Evolutionary conservation across 2,329 filamentous ascomycete genomes (phyloP).

Genomic region (Thielaviopsis musarum): DNA sequence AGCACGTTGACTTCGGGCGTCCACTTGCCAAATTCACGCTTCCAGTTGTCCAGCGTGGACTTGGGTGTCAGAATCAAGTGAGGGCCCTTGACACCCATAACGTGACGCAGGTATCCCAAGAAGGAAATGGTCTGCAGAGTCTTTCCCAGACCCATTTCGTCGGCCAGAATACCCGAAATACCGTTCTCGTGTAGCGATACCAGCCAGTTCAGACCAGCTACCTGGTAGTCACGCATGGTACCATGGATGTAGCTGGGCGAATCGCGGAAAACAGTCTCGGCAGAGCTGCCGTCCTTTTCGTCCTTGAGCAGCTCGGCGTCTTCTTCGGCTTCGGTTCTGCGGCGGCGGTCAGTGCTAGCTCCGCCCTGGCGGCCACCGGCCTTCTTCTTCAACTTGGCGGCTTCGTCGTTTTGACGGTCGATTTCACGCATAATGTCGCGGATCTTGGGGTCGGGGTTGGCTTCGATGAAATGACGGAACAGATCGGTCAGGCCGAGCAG

Average conservation of each 20-base stretch:
- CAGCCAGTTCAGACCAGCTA: conserved; percentile 92
- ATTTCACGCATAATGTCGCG: conserved; percentile 89
- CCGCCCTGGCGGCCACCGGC: conserved; percentile 67
- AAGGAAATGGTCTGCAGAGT: conserved; percentile 96
- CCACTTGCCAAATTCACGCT: conserved; percentile 84
- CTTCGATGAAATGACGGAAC: conserved; percentile 97
- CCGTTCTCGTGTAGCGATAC: conserved; percentile 96
- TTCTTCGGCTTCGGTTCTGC: conserved; percentile 93
- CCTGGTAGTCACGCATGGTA: conserved; percentile 88
- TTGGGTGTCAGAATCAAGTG: conserved; percentile 89
- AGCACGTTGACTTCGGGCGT: conserved; percentile 90
- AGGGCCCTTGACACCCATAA: conserved; percentile 76
- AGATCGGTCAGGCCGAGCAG: conserved; percentile 87
- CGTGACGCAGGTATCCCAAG: conserved; percentile 81
- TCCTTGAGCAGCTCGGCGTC: conserved; percentile 79
- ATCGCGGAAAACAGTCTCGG: conserved; percentile 82
- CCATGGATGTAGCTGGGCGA: conserved; percentile 82
- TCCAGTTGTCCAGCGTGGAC: conserved; percentile 97
- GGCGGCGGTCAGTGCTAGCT: conserved; percentile 57
- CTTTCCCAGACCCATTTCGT: conserved; percentile 98
- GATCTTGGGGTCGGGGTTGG: conserved; percentile 87
- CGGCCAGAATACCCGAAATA: conserved; percentile 92
- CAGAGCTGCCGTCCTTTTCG: conserved; percentile 72
- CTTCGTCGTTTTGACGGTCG: conserved; percentile 75
- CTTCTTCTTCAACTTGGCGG: conserved; percentile 50